phyloP scores from a whole-genome alignment of 2,329 filamentous ascomycete genomes.

The Geoglossum cookeanum region DNA sequence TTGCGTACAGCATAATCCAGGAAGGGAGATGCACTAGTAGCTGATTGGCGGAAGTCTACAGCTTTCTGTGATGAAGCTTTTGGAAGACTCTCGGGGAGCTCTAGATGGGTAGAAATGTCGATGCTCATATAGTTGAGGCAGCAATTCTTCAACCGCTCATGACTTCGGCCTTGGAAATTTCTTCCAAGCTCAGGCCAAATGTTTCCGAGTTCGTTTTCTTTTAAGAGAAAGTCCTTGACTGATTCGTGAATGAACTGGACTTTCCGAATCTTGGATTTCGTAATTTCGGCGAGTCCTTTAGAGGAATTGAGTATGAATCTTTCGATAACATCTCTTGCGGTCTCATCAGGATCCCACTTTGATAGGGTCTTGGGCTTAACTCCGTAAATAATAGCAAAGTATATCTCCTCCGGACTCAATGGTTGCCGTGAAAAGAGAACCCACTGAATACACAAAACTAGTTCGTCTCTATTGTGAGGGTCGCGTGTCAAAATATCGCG shows the following conservation, averaged over 20 bases:
- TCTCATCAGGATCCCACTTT: slow-evolving; percentile 9
- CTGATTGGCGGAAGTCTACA: slow-evolving; percentile 9
- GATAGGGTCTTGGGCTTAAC: neutral
- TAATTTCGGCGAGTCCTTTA: slow-evolving; percentile 13
- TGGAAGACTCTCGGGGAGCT: too few relatives aligned
- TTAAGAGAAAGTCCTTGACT: slow-evolving; percentile 17
- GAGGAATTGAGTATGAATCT: slow-evolving; percentile 12
- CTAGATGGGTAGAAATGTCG: slow-evolving; percentile 7
- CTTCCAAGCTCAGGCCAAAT: slow-evolving; percentile 11
- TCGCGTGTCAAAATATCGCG: neutral
- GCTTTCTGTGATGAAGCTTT: slow-evolving; percentile 9
- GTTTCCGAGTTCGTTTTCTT: slow-evolving; percentile 17
- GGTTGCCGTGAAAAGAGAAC: slow-evolving; percentile 5
- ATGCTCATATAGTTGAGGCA: slow-evolving; percentile 23
- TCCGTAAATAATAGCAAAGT: slow-evolving; percentile 5
- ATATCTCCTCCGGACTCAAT: too few relatives aligned
- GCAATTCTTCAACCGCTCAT: slow-evolving; percentile 25
- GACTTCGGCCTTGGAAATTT: too few relatives aligned
- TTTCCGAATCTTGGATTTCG: slow-evolving; percentile 8
- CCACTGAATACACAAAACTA: slow-evolving; percentile 6
- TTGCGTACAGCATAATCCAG: slow-evolving; percentile 27
- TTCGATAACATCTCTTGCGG: slow-evolving; percentile 7
- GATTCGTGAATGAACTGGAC: slow-evolving; percentile 18
- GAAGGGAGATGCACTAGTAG: slow-evolving; percentile 22
- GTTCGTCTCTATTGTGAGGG: neutral